Evolutionary conservation across 2,329 filamentous ascomycete genomes (phyloP).

Genomic region (Hymenoscyphus occultus): DNA sequence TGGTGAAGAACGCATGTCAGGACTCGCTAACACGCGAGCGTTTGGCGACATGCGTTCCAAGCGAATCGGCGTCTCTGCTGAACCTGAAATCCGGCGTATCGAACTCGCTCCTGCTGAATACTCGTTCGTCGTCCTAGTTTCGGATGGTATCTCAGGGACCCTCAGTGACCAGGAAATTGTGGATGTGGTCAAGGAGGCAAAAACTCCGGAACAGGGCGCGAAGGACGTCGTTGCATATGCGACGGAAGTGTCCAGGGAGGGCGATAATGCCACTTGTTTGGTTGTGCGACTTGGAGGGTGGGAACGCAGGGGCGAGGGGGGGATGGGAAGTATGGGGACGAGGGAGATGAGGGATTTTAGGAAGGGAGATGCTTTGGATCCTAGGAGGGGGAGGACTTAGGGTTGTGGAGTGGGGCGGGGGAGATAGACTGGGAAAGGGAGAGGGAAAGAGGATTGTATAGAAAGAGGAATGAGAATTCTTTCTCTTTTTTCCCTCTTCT

Average conservation of each 20-base stretch:
- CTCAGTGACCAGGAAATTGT: slow-evolving; percentile 93
- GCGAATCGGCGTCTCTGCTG: slow-evolving; percentile 88
- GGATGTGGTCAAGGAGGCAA: slow-evolving; percentile 90
- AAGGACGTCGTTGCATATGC: slow-evolving; percentile 80
- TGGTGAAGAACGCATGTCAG: slow-evolving; percentile 91
- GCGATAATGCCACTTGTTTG: slow-evolving; percentile 67
- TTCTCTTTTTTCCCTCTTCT: background rate
- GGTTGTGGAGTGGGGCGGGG: background rate
- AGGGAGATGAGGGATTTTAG: slow-evolving; percentile 88
- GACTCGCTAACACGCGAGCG: slow-evolving; percentile 87
- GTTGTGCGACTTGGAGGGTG: slow-evolving; percentile 66
- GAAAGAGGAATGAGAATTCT: background rate
- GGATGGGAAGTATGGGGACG: slow-evolving; percentile 82
- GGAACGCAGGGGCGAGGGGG: slow-evolving; percentile 76
- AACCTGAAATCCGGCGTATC: slow-evolving; percentile 80
- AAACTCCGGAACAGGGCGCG: slow-evolving; percentile 83
- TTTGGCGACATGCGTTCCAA: slow-evolving; percentile 94
- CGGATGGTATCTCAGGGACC: slow-evolving; percentile 83
- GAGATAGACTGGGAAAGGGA: background rate
- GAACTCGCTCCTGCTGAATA: slow-evolving; percentile 83
- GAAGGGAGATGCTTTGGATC: slow-evolving; percentile 76
- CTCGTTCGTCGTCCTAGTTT: slow-evolving; percentile 83
- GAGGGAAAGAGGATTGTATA: background rate
- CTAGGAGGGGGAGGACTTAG: slow-evolving; percentile 57
- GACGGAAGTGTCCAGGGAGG: slow-evolving; percentile 65